phyloP scores from a whole-genome alignment of 306 rosid species.

The Lathyrus sativus region DNA sequence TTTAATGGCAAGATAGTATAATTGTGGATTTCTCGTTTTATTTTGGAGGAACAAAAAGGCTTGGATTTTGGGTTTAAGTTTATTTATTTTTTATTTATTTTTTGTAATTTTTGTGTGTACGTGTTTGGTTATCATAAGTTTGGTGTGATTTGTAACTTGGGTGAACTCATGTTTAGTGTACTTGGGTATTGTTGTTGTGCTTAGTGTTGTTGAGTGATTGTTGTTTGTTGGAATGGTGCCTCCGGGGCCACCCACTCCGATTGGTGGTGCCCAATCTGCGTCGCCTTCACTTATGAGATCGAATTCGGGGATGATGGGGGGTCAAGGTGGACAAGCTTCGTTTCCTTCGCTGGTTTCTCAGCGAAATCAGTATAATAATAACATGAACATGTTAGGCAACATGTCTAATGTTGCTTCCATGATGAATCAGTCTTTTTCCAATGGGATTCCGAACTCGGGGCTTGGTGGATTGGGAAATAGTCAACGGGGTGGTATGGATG shows the following conservation, averaged over 20 bases:
- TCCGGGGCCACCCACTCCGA: conserved; percentile 83
- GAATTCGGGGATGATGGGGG: conserved; percentile 83
- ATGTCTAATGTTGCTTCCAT: conserved; percentile 75
- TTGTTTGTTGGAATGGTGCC: conserved; percentile 67
- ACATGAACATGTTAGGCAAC: conserved; percentile 79
- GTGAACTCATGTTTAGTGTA: conserved; percentile 39
- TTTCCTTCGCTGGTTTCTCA: conserved; percentile 75
- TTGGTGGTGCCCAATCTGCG: conserved; percentile 86
- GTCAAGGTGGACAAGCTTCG: conserved; percentile 78
- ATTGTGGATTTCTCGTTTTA: conserved; percentile 49
- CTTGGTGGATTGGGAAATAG: conserved; percentile 65
- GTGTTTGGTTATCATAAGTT: conserved; percentile 36
- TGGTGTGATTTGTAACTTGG: conserved; percentile 40
- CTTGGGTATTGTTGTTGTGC: conserved; percentile 42
- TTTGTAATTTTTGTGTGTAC: neutral
- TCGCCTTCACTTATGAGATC: conserved; percentile 79
- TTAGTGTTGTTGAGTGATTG: conserved; percentile 38
- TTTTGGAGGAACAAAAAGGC: conserved; percentile 33
- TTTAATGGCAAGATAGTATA: conserved; percentile 34
- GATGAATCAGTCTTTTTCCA: conserved; percentile 73
- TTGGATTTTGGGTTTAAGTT: conserved; percentile 28
- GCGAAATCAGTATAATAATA: conserved; percentile 57
- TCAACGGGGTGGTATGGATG: conserved; percentile 71
- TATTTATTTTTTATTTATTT: too few species aligned
- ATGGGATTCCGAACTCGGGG: conserved; percentile 76